Conservation (phyloP, 768 basidiomycete genomes). For the Cyclocybe cylindracea region DNA sequence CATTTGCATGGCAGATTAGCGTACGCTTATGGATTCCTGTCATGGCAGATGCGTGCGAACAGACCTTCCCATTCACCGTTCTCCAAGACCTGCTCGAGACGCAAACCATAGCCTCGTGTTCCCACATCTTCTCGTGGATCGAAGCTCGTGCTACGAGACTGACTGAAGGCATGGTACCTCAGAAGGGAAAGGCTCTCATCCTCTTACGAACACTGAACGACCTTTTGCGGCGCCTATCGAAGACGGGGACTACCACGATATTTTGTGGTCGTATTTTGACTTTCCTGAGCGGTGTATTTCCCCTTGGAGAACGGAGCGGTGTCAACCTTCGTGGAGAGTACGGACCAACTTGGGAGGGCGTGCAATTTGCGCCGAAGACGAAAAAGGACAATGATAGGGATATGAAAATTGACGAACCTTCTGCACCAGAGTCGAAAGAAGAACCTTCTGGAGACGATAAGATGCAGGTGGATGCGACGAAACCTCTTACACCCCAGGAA, state of each 20-base stretch:
- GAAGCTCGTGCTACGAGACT: constrained; percentile 70
- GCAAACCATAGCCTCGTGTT: constrained; percentile 84
- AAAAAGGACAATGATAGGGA: constrained; percentile 31
- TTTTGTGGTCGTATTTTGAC: constrained; percentile 90
- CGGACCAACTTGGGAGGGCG: constrained; percentile 76
- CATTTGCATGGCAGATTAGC: neutral
- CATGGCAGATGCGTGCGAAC: constrained; percentile 71
- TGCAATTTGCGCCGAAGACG: constrained; percentile 39
- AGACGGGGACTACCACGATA: constrained; percentile 76
- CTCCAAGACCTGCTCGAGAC: constrained; percentile 83
- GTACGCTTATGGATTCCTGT: neutral
- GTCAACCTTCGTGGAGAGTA: constrained; percentile 87
- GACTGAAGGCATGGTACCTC: constrained; percentile 77
- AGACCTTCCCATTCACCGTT: constrained; percentile 68
- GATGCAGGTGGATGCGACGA: constrained; percentile 63
- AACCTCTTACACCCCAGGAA: constrained; percentile 29
- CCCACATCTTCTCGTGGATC: constrained; percentile 84
- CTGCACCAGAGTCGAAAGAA: constrained; percentile 16
- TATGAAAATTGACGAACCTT: constrained; percentile 27
- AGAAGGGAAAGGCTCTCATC: constrained; percentile 86
- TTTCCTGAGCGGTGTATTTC: constrained; percentile 84
- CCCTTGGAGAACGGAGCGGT: constrained; percentile 85
- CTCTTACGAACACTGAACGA: constrained; percentile 87
- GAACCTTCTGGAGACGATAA: constrained; percentile 39
- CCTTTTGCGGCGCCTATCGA: constrained; percentile 79